phyloP scores from a whole-genome alignment of 306 rosid genomes.

The Medicago ruthenica region DNA sequence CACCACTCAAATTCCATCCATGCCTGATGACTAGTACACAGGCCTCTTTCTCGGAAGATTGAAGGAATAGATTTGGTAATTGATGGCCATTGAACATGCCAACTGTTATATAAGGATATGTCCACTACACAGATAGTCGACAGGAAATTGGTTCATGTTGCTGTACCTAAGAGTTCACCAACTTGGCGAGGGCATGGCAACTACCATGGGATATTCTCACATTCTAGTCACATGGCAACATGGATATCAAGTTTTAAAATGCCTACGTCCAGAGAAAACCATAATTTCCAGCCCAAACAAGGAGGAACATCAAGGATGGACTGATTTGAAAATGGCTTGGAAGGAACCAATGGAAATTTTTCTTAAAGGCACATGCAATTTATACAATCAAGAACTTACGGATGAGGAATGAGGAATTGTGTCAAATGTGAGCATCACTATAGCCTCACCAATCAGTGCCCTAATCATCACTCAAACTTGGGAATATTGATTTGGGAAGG shows the following conservation, averaged over 20 bases:
- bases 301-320: background rate
- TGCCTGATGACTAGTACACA: background rate
- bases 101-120: background rate
- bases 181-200: background rate
- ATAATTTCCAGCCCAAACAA: conserved; percentile 1
- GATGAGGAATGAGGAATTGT: background rate
- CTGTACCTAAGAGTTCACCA: conserved; percentile 7
- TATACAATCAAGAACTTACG: background rate
- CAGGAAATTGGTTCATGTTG: background rate
- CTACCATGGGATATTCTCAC: background rate
- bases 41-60: background rate
- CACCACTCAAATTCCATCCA: conserved; percentile 1
- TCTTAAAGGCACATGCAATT: background rate
- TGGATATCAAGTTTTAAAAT: background rate
- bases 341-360: conserved; percentile 10
- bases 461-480: background rate
- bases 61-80: background rate
- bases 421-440: conserved; percentile 3
- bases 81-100: background rate
- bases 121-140: background rate
- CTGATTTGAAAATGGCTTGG: background rate
- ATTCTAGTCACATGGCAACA: background rate
- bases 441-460: background rate
- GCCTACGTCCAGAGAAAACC: background rate
- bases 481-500: conserved; percentile 9